Conservation (phyloP, 2,329 filamentous ascomycete species). For the Fusarium nisikadoi region DNA sequence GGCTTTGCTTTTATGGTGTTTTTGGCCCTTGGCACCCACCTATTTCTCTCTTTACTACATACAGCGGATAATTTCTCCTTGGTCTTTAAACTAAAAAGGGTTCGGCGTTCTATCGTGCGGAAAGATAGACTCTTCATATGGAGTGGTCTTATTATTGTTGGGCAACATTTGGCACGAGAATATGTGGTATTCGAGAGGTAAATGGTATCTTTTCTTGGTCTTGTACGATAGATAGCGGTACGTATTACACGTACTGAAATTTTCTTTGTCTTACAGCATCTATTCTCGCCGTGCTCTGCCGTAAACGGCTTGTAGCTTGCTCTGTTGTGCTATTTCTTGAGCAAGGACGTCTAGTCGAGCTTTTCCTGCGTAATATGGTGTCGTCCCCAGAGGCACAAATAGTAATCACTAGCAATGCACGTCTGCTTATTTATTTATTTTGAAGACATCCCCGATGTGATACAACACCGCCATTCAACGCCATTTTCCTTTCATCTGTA, state of each 20-base stretch:
- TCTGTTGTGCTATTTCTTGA: not conserved
- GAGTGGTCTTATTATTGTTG: conserved; percentile 4
- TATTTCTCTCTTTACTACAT: conserved; percentile 9
- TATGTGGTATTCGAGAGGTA: conserved; percentile 14
- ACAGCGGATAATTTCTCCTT: conserved; percentile 25
- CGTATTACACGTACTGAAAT: conserved; percentile 15
- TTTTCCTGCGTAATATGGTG: not conserved
- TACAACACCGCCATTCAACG: not conserved
- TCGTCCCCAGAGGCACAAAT: not conserved
- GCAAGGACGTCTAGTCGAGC: not conserved
- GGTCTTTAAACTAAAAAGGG: conserved; percentile 23
- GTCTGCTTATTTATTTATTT: not conserved
- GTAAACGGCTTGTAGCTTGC: not conserved
- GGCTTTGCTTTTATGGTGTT: not conserved
- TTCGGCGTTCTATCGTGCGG: conserved; percentile 34
- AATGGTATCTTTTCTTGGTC: conserved; percentile 4
- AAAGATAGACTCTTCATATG: conserved; percentile 2
- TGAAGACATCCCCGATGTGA: not conserved
- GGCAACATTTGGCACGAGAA: conserved; percentile 1
- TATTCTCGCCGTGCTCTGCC: not conserved
- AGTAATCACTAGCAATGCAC: not conserved
- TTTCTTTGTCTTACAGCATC: conserved; percentile 4
- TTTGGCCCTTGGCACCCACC: not conserved
- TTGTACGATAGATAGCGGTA: conserved; percentile 35
- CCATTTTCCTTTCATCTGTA: not conserved